Evolutionary conservation across 805 yeast species (phyloP).

Genomic region (Monosporozyma unispora): DNA sequence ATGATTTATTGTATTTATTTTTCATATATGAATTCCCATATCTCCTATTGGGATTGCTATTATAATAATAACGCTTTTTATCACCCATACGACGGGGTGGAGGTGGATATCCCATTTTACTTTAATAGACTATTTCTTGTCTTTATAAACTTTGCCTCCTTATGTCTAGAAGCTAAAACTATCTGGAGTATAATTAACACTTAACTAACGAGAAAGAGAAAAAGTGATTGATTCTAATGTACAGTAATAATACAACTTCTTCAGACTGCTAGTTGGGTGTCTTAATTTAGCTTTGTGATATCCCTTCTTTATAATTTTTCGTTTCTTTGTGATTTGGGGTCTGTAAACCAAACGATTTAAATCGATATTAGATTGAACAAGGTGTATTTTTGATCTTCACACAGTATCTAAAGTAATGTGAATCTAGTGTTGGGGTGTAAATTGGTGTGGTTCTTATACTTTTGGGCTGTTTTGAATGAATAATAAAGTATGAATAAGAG

Average conservation of each 20-base stretch:
- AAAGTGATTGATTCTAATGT: background rate
- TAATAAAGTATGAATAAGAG: background rate
- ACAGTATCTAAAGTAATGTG: background rate
- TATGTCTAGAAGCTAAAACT: background rate
- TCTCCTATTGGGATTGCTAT: constrained; percentile 21
- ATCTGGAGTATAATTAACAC: background rate
- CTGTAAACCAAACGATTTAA: background rate
- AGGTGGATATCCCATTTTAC: constrained; percentile 13
- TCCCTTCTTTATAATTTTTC: background rate
- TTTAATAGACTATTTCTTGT: background rate
- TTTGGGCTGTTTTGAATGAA: background rate
- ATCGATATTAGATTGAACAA: background rate
- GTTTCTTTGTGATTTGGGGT: background rate
- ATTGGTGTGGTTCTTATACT: background rate
- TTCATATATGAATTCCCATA: constrained; percentile 13
- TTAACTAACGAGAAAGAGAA: background rate
- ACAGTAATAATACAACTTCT: constrained; percentile 1
- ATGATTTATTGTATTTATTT: constrained; percentile 9
- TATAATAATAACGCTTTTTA: constrained; percentile 27
- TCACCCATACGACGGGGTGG: constrained; percentile 14
- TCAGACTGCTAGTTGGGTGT: background rate
- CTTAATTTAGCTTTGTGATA: background rate
- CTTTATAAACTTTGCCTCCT: background rate
- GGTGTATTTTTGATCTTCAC: background rate
- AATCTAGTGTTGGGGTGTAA: background rate